Evolutionary conservation across 768 basidiomycete species (phyloP).

Genomic region (Calocybe indica): DNA sequence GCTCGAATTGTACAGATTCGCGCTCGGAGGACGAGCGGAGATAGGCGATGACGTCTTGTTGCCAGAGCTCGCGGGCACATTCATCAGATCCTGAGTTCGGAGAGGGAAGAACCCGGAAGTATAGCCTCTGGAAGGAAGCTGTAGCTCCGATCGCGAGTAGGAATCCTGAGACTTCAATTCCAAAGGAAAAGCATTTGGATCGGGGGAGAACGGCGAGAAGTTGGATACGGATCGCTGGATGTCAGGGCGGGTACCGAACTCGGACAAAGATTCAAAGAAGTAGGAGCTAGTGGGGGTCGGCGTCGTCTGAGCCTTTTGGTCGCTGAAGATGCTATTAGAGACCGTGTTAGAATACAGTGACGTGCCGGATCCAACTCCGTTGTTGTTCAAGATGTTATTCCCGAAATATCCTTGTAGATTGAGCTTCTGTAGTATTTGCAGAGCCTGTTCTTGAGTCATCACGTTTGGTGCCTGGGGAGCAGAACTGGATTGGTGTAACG

Average conservation of each 20-base stretch:
- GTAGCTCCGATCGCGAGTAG: constrained; percentile 29
- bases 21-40: constrained; percentile 36
- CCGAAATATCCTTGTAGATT: constrained; percentile 33
- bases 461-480: constrained; percentile 19
- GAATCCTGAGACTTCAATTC: constrained; percentile 32
- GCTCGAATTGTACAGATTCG: constrained; percentile 32
- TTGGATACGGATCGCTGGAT: constrained; percentile 29
- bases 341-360: constrained; percentile 4
- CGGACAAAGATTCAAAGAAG: constrained; percentile 14
- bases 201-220: constrained; percentile 80
- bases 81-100: constrained; percentile 33
- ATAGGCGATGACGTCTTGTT: constrained; percentile 37
- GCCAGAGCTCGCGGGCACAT: constrained; percentile 9
- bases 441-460: constrained; percentile 57
- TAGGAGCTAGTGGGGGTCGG: constrained; percentile 9
- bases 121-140: constrained; percentile 45
- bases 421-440: constrained; percentile 56
- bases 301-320: constrained; percentile 14
- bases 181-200: constrained; percentile 45
- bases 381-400: constrained; percentile 9
- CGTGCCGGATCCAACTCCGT: constrained; percentile 5
- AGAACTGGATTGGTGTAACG: constrained; percentile 43
- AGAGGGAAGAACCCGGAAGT: constrained; percentile 44
- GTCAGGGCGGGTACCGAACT: constrained; percentile 24
- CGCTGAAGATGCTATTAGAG: constrained; percentile 6